Conservation (phyloP, 164 flowering plant species). For the Nymphaea thermarum region DNA sequence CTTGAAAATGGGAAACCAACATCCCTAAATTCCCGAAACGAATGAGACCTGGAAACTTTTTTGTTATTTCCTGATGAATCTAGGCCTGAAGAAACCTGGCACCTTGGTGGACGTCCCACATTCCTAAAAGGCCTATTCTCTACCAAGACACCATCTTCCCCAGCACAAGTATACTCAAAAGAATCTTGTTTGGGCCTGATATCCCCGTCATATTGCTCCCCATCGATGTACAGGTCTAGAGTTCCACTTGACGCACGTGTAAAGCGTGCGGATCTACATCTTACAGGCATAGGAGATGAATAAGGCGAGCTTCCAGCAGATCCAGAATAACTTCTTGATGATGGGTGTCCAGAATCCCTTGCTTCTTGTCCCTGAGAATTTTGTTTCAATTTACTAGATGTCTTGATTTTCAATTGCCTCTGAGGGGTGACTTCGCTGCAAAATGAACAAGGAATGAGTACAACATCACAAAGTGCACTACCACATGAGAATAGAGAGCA, state of each 20-base stretch:
- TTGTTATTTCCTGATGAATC: background rate
- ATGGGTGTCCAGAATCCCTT: conserved; percentile 19
- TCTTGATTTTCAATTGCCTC: conserved; percentile 22
- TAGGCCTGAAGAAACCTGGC: background rate
- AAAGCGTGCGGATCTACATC: conserved; percentile 13
- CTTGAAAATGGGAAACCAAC: background rate
- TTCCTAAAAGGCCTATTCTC: conserved; percentile 1
- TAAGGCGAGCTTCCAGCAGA: conserved; percentile 42
- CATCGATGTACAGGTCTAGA: conserved; percentile 65
- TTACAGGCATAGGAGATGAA: conserved; percentile 27
- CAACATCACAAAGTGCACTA: background rate
- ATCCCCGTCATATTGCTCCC: conserved; percentile 52
- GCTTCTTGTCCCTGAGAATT: conserved; percentile 18
- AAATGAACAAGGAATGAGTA: background rate
- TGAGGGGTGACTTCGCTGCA: conserved; percentile 41
- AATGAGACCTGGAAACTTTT: background rate
- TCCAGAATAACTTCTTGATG: conserved; percentile 22
- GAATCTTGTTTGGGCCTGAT: conserved; percentile 18
- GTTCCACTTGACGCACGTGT: conserved; percentile 29
- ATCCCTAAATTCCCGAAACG: background rate
- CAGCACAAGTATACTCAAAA: conserved; percentile 19
- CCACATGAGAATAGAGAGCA: background rate
- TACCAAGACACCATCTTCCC: conserved; percentile 15
- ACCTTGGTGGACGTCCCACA: background rate
- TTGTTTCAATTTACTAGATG: conserved; percentile 10